Percentiles rank a stretch among this genome's conserved stretches.
Conservation (phyloP, 495 filamentous ascomycete species). For the Xylaria castorea region DNA sequence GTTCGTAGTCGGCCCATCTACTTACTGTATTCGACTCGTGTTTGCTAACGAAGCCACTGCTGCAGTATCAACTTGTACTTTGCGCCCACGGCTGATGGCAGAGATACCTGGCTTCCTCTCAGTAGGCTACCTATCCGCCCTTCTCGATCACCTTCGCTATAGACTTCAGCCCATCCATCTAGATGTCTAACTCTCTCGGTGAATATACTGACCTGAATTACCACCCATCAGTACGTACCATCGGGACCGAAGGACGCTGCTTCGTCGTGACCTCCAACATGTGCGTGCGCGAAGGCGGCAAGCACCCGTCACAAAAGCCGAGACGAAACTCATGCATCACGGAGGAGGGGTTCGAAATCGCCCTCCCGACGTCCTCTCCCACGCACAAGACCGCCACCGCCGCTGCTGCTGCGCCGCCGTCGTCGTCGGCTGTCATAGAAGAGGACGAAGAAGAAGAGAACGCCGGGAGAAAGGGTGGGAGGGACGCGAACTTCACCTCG, state of each 20-base stretch:
- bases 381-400: slow-evolving; percentile 21
- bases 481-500: slow-evolving; percentile 52
- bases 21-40: no score
- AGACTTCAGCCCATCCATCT: background rate
- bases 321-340: slow-evolving; percentile 44
- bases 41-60: background rate
- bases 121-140: slow-evolving; percentile 27
- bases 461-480: no score
- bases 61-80: slow-evolving; percentile 80
- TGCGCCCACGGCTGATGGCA: slow-evolving; percentile 86
- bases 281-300: slow-evolving; percentile 58
- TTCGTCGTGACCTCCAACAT: slow-evolving; percentile 91
- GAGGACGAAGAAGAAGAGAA: slow-evolving; percentile 21
- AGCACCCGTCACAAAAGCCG: background rate
- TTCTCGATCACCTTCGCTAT: background rate
- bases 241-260: slow-evolving; percentile 79
- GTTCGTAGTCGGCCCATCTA: background rate
- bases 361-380: slow-evolving; percentile 33
- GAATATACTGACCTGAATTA: slow-evolving; percentile 34
- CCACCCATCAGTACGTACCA: slow-evolving; percentile 64
- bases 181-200: background rate
- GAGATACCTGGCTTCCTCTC: slow-evolving; percentile 82
- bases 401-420: background rate
- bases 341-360: slow-evolving; percentile 50
- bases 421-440: slow-evolving; percentile 20